These are phyloP conservation scores for Podospora didyma DNA, from an alignment of 495 filamentous ascomycete genomes.

Conservation along the genomic window DNA sequence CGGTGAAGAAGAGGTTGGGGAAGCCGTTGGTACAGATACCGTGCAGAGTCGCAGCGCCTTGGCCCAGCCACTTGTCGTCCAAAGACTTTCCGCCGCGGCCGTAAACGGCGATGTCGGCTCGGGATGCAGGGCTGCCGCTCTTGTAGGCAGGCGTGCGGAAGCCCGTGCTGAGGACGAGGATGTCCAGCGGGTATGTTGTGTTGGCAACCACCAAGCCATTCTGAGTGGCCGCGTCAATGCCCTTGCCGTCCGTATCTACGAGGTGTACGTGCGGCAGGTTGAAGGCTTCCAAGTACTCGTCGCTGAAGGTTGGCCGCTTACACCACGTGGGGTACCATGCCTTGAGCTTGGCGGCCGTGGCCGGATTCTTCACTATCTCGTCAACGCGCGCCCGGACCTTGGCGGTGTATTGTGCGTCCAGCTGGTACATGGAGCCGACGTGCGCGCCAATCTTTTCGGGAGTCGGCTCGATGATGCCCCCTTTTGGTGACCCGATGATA, in stretches of 20 bases:
- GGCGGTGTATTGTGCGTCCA: slow-evolving; percentile 23
- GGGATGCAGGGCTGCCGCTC: slow-evolving; percentile 26
- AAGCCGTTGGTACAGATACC: slow-evolving; percentile 42
- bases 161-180: slow-evolving; percentile 48
- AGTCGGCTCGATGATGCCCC: slow-evolving; percentile 22
- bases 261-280: slow-evolving; percentile 45
- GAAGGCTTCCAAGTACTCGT: slow-evolving; percentile 43
- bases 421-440: slow-evolving; percentile 25
- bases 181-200: slow-evolving; percentile 40
- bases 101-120: slow-evolving; percentile 35
- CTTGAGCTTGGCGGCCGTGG: slow-evolving; percentile 38
- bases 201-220: slow-evolving; percentile 35
- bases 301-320: slow-evolving; percentile 45
- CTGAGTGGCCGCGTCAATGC: slow-evolving; percentile 36
- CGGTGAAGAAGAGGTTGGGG: slow-evolving; percentile 52
- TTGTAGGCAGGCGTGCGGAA: slow-evolving; percentile 33
- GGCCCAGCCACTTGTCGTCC: slow-evolving; percentile 37
- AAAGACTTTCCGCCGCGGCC: slow-evolving; percentile 41
- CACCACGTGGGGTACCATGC: slow-evolving; percentile 45
- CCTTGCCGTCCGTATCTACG: slow-evolving; percentile 52
- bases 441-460: slow-evolving; percentile 34
- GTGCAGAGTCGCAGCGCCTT: slow-evolving; percentile 42
- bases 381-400: slow-evolving; percentile 33
- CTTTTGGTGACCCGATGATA: slow-evolving; percentile 20
- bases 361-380: slow-evolving; percentile 39